A percentile compares a stretch with the other conserved stretches of the same genome.
Conservation (phyloP, 1,284 basidiomycete genomes). For the Puccinia horiana region DNA sequence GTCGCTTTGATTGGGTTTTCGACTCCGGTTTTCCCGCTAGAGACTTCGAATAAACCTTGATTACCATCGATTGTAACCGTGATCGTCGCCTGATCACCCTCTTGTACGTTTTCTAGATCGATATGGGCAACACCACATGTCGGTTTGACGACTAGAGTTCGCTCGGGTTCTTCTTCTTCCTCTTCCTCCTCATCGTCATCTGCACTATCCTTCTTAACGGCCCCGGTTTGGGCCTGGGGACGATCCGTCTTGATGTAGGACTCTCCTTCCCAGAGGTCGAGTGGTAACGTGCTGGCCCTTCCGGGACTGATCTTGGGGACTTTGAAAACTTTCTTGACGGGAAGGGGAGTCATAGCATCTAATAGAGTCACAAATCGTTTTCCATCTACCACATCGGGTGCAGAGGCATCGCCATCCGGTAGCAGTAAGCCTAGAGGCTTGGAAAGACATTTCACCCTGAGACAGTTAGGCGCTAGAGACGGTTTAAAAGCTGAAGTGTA, state of each 20-base stretch:
- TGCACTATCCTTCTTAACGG: slow-evolving; percentile 59
- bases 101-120: slow-evolving; percentile 31
- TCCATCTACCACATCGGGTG: slow-evolving; percentile 59
- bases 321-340: slow-evolving; percentile 70
- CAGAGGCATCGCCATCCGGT: slow-evolving; percentile 64
- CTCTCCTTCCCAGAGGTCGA: slow-evolving; percentile 86
- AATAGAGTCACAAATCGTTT: slow-evolving; percentile 71
- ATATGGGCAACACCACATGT: slow-evolving; percentile 29
- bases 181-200: slow-evolving; percentile 52
- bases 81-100: slow-evolving; percentile 24
- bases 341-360: slow-evolving; percentile 74
- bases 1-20: slow-evolving; percentile 25
- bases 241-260: slow-evolving; percentile 70
- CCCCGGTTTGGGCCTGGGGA: slow-evolving; percentile 54
- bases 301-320: slow-evolving; percentile 71
- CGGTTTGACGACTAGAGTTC: slow-evolving; percentile 55
- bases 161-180: slow-evolving; percentile 67
- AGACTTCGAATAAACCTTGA: slow-evolving; percentile 40
- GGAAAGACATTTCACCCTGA: slow-evolving; percentile 65
- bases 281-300: slow-evolving; percentile 64
- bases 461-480: slow-evolving; percentile 58
- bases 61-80: slow-evolving; percentile 32
- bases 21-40: slow-evolving; percentile 26
- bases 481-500: slow-evolving; percentile 57
- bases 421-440: slow-evolving; percentile 78